These are phyloP conservation scores for Lachnellula hyalina DNA, from an alignment of 2,329 filamentous ascomycete species.

Conservation along the genomic window DNA sequence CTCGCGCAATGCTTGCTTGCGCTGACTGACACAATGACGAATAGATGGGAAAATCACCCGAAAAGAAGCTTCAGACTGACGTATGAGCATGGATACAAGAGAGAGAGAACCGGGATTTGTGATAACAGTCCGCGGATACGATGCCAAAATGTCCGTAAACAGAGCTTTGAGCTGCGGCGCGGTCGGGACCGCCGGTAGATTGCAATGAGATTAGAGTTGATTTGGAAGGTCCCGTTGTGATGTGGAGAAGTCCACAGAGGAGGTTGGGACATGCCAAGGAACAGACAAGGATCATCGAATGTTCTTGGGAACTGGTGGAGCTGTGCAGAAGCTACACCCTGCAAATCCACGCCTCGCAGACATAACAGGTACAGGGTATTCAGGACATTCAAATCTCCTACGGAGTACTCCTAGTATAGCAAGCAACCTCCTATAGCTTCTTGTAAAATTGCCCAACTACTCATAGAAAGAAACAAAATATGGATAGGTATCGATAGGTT, in stretches of 20 bases:
- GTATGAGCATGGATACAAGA: neutral
- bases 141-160: neutral
- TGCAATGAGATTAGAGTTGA: neutral
- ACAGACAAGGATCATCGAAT: neutral
- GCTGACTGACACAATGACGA: conserved; percentile 4
- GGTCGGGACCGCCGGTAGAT: neutral
- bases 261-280: neutral
- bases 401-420: too few species aligned
- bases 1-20: neutral
- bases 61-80: neutral
- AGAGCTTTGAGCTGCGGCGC: neutral
- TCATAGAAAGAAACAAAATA: too few species aligned
- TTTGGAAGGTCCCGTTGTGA: conserved; percentile 6
- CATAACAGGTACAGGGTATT: too few species aligned
- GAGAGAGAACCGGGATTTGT: neutral
- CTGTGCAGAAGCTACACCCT: too few species aligned
- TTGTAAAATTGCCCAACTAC: too few species aligned
- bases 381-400: too few species aligned
- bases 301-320: too few species aligned
- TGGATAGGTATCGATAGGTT: too few species aligned
- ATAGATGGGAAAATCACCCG: neutral
- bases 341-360: too few species aligned
- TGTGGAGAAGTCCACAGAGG: neutral
- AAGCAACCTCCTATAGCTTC: too few species aligned
- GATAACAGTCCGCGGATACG: neutral